Base-by-base conservation (phyloP, 2,329 filamentous ascomycete species). In the Graphilbum fragrans region DNA sequence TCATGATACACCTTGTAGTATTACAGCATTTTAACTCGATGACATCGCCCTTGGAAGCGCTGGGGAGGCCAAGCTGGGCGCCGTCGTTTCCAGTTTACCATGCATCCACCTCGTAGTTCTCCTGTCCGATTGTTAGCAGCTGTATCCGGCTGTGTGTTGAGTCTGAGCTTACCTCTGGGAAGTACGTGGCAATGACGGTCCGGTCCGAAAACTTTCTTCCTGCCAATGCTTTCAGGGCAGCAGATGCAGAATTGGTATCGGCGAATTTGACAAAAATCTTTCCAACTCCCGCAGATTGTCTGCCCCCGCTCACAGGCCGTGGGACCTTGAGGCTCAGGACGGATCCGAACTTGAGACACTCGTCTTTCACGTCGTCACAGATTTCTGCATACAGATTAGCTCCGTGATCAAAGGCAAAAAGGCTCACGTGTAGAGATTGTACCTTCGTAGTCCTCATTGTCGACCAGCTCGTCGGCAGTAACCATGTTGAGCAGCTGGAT, bases 191-290 rank as follows among this genome's bases (percentile, higher is more conserved):
- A 12, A 98, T 87, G 22, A 98, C 93, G 4, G 92, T 98, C 52
- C 93, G 77, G 63, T 96, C 86, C 1, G 88, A 85, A 58, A 98
- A 99, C 59, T 96, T 95, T 49, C 93, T 76, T 37, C 92, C 92
- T 23, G 93, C 92, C 52, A 99, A 69, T n/a, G 86, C 81, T 53
- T 82, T 80, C 43, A 98, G 69, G 8, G 92, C 93, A 55, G 85
- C 88, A 47, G 83, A 81, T 18, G 90, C 85, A 9, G 80, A 77
- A 39, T 87, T 86, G 3, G 74, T 66, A 3, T 70, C 75, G 49
- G 92, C 85, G 56, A 86, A 98, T 60, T 95, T 96, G 66, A 98
- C 81, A 58, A 82, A 98, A 51, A 99, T 96, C 71, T 96, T 98
- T 58, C 92, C 92, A 19, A 98, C 87, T 37, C 92, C 92, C 23